Evolutionary conservation across 345 rosid species (phyloP).

Genomic region (Gossypium rotundifolium): DNA sequence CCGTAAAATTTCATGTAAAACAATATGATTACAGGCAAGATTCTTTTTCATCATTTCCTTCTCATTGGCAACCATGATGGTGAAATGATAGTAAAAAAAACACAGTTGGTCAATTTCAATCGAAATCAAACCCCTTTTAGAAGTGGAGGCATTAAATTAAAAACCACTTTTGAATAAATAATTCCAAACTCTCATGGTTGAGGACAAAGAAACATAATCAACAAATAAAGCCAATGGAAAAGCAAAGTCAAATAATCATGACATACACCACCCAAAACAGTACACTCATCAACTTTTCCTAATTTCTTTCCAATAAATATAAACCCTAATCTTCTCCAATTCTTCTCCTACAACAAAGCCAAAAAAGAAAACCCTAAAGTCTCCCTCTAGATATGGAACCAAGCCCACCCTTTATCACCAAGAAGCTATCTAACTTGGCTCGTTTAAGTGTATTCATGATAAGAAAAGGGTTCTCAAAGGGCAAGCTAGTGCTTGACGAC

Average conservation of each 20-base stretch:
- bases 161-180: not conserved
- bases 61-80: not conserved
- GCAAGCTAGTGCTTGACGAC: constrained; percentile 10
- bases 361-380: not conserved
- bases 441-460: constrained; percentile 3
- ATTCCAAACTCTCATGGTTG: not conserved
- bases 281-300: not conserved
- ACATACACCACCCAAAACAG: constrained; percentile 6
- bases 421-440: constrained; percentile 7
- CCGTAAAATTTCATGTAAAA: not conserved
- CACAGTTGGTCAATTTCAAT: constrained; percentile 2
- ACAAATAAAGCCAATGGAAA: not conserved
- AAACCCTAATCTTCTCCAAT: not conserved
- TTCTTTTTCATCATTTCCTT: constrained; percentile 3
- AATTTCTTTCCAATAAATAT: not conserved
- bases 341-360: not conserved
- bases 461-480: constrained; percentile 12
- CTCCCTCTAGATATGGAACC: constrained; percentile 1
- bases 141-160: not conserved
- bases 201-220: constrained; percentile 3
- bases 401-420: constrained; percentile 5
- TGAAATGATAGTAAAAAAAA: not conserved
- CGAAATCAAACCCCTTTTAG: not conserved
- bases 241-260: not conserved
- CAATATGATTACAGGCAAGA: not conserved